Conservation (phyloP, 1,139 yeast genomes). For the Taiozyma sp. region DNA sequence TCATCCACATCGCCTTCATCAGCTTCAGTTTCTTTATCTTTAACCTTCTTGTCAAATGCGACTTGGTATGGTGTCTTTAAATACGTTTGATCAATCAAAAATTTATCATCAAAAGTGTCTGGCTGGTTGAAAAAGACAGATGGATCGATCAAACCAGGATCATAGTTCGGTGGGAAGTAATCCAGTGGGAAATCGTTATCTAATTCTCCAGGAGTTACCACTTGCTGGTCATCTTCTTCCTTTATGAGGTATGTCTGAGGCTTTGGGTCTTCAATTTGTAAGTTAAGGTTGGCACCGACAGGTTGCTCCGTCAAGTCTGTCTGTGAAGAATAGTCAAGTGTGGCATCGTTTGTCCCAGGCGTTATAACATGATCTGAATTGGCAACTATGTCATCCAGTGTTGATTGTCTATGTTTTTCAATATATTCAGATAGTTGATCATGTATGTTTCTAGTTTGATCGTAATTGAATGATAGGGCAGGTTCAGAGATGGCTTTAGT, state of each 20-base stretch:
- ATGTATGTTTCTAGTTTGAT: constrained; percentile 37
- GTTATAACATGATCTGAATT: neutral
- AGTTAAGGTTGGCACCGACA: neutral
- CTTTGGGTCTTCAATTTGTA: neutral
- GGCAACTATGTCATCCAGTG: constrained; percentile 1
- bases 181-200: constrained; percentile 70
- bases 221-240: constrained; percentile 17
- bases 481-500: constrained; percentile 58
- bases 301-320: neutral
- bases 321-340: neutral
- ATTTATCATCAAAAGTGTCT: constrained; percentile 36
- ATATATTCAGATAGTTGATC: constrained; percentile 46
- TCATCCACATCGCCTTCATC: constrained; percentile 5
- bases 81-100: constrained; percentile 43
- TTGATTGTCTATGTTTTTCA: constrained; percentile 28
- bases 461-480: constrained; percentile 54
- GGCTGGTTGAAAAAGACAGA: constrained; percentile 24
- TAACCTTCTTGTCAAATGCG: constrained; percentile 11
- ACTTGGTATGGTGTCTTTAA: constrained; percentile 29
- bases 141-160: constrained; percentile 19
- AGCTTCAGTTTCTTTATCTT: constrained; percentile 2
- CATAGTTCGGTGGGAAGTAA: constrained; percentile 39
- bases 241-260: constrained; percentile 17
- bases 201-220: constrained; percentile 23
- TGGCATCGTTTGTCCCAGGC: neutral